Conservation (phyloP, 371 early-diverging fungal species). For the Syncephalastrum monosporum region DNA sequence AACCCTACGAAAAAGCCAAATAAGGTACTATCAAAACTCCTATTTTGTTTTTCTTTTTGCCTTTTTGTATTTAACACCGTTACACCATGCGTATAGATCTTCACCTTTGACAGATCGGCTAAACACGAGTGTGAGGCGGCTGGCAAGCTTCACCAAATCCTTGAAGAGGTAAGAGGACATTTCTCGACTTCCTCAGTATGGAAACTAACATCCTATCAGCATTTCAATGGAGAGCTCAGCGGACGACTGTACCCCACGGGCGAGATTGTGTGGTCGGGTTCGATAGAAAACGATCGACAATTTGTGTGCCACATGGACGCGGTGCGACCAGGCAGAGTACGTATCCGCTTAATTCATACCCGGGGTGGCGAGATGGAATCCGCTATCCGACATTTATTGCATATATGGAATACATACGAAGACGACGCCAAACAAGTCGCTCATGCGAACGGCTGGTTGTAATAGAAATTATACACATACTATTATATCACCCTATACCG, state of each 20-base stretch:
- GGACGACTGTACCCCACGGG: slow-evolving; percentile 25
- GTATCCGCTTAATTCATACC: too few species aligned
- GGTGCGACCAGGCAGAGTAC: too few species aligned
- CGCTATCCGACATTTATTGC: slow-evolving; percentile 11
- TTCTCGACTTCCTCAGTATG: background rate
- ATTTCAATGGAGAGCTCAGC: slow-evolving; percentile 21
- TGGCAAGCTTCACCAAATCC: slow-evolving; percentile 24
- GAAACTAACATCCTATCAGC: slow-evolving; percentile 6
- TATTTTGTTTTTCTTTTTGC: too few species aligned
- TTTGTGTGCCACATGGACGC: too few species aligned
- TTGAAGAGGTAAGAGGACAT: slow-evolving; percentile 15
- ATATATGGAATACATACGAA: slow-evolving; percentile 19
- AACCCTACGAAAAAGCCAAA: too few species aligned
- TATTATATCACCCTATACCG: background rate
- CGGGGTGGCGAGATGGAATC: slow-evolving; percentile 3
- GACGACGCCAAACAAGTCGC: slow-evolving; percentile 16
- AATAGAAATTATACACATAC: slow-evolving; percentile 1
- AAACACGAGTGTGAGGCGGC: slow-evolving; percentile 27
- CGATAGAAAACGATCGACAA: slow-evolving; percentile 2
- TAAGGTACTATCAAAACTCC: too few species aligned
- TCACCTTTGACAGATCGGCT: slow-evolving; percentile 13
- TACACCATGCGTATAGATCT: background rate
- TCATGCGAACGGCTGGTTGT: slow-evolving; percentile 22
- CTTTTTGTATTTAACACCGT: too few species aligned
- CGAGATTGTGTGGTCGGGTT: slow-evolving; percentile 22